These are phyloP conservation scores for Mangifera indica DNA, from an alignment of 345 rosid genomes.

Conservation along the genomic window DNA sequence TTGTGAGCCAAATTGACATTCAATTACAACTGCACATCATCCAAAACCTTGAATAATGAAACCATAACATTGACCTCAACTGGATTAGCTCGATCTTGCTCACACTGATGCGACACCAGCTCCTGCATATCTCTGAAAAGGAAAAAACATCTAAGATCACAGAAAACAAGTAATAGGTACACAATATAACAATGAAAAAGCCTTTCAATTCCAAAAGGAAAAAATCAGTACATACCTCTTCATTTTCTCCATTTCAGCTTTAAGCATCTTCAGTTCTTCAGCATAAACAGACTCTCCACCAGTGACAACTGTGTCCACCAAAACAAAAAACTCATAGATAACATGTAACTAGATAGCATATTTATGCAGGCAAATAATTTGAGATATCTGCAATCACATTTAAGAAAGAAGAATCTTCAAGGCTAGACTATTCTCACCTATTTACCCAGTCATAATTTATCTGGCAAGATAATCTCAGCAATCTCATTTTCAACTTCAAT, in stretches of 20 bases:
- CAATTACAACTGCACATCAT: neutral
- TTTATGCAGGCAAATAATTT: no score
- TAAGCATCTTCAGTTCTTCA: constrained; percentile 45
- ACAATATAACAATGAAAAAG: neutral
- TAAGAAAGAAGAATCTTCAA: no score
- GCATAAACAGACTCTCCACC: constrained; percentile 43
- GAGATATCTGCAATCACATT: no score
- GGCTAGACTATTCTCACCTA: no score
- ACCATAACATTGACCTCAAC: constrained; percentile 45
- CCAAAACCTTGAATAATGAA: neutral
- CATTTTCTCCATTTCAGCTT: constrained; percentile 57
- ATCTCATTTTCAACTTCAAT: no score
- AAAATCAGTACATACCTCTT: constrained; percentile 38
- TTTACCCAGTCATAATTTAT: no score
- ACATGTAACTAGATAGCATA: no score
- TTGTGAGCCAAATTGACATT: neutral
- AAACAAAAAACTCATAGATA: no score
- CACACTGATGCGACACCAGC: constrained; percentile 46
- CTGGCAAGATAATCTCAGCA: no score
- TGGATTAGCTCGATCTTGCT: constrained; percentile 42
- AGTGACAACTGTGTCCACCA: no score
- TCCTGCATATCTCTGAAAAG: constrained; percentile 54
- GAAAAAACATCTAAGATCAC: neutral
- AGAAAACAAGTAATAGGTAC: neutral
- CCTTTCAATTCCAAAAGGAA: neutral